Evolutionary conservation across 106 monocot species (phyloP).

Genomic region (Dioscorea zingiberensis): DNA sequence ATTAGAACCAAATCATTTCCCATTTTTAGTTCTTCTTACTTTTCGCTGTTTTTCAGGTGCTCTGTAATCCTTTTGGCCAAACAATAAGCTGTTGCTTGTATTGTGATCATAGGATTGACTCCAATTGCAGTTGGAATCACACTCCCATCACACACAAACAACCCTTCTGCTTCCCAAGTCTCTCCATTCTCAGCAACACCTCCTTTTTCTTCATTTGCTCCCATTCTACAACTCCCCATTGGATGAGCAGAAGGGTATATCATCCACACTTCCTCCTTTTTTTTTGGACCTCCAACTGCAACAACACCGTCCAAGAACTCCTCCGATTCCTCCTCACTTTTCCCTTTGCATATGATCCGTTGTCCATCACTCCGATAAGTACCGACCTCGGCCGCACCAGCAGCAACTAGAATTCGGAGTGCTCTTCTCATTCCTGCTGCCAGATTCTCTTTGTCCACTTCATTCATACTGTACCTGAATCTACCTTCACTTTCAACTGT

Average conservation of each 20-base stretch:
- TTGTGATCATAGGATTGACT: slow-evolving; percentile 77
- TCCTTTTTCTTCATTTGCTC: slow-evolving; percentile 24
- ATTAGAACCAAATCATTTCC: no score
- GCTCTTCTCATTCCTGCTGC: slow-evolving; percentile 24
- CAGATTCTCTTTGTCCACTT: slow-evolving; percentile 39
- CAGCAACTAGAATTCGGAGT: slow-evolving; percentile 52
- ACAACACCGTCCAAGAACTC: slow-evolving; percentile 47
- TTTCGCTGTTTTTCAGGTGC: no score
- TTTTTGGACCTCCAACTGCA: slow-evolving; percentile 19
- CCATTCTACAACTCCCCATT: slow-evolving; percentile 78
- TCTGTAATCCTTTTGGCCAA: slow-evolving; percentile 38
- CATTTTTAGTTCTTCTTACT: no score
- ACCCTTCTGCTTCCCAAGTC: slow-evolving; percentile 67
- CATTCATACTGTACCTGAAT: slow-evolving; percentile 17
- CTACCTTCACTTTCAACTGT: slow-evolving; percentile 26
- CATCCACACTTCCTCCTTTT: slow-evolving; percentile 19
- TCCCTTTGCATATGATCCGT: slow-evolving; percentile 31
- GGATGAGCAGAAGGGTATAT: slow-evolving; percentile 55
- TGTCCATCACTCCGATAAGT: slow-evolving; percentile 61
- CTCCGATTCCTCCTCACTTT: slow-evolving; percentile 30
- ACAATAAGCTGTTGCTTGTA: slow-evolving; percentile 49
- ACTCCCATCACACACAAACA: slow-evolving; percentile 65
- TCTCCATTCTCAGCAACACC: slow-evolving; percentile 53
- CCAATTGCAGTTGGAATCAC: slow-evolving; percentile 55
- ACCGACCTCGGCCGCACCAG: slow-evolving; percentile 63